Evolutionary conservation across 495 filamentous ascomycete species (phyloP).

Genomic region (Amniculicola lignicola): DNA sequence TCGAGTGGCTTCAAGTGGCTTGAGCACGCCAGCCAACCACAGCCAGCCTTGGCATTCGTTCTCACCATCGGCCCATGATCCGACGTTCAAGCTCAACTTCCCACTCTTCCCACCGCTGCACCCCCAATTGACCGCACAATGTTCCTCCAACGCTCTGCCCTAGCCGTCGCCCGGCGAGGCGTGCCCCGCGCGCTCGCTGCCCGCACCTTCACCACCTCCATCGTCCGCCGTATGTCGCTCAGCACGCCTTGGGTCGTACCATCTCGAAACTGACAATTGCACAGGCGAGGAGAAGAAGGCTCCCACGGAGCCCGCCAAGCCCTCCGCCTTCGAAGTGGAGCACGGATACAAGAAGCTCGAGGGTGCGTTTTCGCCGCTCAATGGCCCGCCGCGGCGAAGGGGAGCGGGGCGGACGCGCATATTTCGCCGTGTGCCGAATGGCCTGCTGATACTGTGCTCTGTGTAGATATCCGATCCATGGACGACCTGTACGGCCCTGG

Average conservation of each 20-base stretch:
- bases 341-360: constrained; percentile 39
- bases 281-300: constrained; percentile 29
- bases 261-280: constrained; percentile 26
- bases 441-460: not conserved
- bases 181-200: constrained; percentile 57
- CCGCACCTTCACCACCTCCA: constrained; percentile 57
- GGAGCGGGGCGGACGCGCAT: too few species aligned
- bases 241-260: constrained; percentile 27
- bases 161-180: constrained; percentile 68
- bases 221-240: constrained; percentile 56
- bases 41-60: too few species aligned
- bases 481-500: constrained; percentile 82
- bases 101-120: constrained; percentile 14
- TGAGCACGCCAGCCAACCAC: too few species aligned
- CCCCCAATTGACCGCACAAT: constrained; percentile 51
- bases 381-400: too few species aligned
- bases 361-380: constrained; percentile 26
- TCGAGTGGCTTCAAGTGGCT: too few species aligned
- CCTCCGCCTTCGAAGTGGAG: not conserved
- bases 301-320: not conserved
- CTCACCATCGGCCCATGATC: not conserved
- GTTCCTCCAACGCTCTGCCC: constrained; percentile 79
- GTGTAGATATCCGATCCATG: constrained; percentile 74
- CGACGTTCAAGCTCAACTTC: constrained; percentile 9
- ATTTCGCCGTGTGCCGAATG: too few species aligned